Evolutionary conservation across 805 yeast species (phyloP), one percentile per base, ranked within the genome.

Genomic region (Zygosaccharomyces kombuchaensis): DNA sequence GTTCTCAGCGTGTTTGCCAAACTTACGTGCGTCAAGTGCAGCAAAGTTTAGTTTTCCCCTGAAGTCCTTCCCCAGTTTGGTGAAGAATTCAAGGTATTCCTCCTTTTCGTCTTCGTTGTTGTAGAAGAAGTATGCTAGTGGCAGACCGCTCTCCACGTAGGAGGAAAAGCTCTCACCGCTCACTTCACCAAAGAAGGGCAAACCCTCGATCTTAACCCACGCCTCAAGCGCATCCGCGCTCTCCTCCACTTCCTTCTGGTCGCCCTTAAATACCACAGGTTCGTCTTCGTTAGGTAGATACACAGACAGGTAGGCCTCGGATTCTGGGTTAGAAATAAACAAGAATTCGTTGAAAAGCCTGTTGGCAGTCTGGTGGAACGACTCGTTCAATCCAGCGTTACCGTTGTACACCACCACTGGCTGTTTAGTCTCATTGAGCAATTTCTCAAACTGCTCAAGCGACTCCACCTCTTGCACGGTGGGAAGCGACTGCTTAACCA

Each of bases 51-150:
- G 68, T 63, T 79, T 76, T 52, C 96, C 96, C 73, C 87, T 80
- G 70, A 77, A 74, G 63, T 78, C 70, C 71, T 83, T 82, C 59
- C 91, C 95, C 60, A 85, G 70, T 45, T 80, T 76, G 50, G 63
- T 69, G 59, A 90, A 75, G 43, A 71, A 62, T 36, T 73, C 72
- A 39, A 70, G 70, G 54, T 78, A 76, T 30, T 72, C 75, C 31
- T 69, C 78, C 65, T 83, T 81, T 71, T 87, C 82, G 53, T 81
- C 86, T 40, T 76, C 76, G 40, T 75, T 69, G 56, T 77, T 79
- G 73, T 86, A 88, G 74, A 93, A 93, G 67, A 85, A 81, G 76
- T 90, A 91, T 44, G 87, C 95, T 55, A 93, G 70, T 52, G 99
- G 99, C 46, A 80, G 54, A 29, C 80, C 76, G 48, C 89, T 71